These are phyloP conservation scores for Dovyalis caffra DNA, from an alignment of 345 rosid genomes.

Conservation along the genomic window DNA sequence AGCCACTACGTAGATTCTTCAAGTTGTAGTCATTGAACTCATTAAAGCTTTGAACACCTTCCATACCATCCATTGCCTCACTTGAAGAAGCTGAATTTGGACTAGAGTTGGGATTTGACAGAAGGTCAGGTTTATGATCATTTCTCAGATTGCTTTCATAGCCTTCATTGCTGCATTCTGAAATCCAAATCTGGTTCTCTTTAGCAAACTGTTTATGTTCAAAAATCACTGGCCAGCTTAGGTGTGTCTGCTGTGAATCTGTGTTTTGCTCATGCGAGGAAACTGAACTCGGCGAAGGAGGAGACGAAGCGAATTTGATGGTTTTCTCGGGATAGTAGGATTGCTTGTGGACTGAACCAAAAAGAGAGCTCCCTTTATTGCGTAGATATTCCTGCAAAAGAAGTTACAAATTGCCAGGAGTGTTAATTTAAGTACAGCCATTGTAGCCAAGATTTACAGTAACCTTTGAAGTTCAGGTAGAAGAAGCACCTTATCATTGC, in stretches of 20 bases:
- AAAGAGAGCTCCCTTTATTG: conserved; percentile 45
- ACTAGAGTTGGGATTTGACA: conserved; percentile 71
- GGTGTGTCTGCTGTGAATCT: conserved; percentile 18
- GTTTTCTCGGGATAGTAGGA: conserved; percentile 23
- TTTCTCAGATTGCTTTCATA: conserved; percentile 25
- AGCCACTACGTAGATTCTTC: conserved; percentile 47
- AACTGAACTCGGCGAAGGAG: conserved; percentile 41
- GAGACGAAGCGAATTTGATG: conserved; percentile 42
- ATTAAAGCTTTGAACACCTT: conserved; percentile 43
- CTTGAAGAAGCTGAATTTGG: conserved; percentile 82
- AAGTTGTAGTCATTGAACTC: conserved; percentile 46
- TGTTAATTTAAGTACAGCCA: background rate
- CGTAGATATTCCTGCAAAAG: conserved; percentile 31
- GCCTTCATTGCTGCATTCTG: conserved; percentile 32
- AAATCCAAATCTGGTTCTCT: conserved; percentile 46
- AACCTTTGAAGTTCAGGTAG: background rate
- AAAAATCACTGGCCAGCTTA: conserved; percentile 48
- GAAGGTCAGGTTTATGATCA: conserved; percentile 43
- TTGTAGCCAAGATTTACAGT: background rate
- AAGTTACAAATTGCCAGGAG: background rate
- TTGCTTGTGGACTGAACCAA: conserved; percentile 26
- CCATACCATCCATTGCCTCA: conserved; percentile 45
- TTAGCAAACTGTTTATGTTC: conserved; percentile 31
- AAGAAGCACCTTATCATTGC: conserved; percentile 35
- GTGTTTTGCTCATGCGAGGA: conserved; percentile 35